phyloP scores from a whole-genome alignment of 2,329 filamentous ascomycete genomes.

The Huntiella omanensis region DNA sequence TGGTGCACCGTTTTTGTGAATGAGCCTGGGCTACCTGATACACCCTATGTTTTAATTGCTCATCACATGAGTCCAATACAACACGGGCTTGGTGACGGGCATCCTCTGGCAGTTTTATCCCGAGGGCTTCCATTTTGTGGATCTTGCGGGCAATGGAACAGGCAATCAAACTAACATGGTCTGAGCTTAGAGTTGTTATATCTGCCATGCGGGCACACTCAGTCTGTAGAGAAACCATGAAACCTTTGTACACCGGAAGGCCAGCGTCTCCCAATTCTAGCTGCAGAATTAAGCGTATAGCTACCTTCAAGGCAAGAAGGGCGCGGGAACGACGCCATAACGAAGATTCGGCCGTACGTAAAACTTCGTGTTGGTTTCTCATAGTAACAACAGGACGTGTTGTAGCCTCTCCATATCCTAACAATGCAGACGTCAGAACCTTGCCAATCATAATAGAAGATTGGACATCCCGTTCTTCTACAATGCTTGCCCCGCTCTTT shows the following conservation, averaged over 20 bases:
- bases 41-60: no score
- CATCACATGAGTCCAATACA: no score
- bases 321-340: slow-evolving; percentile 34
- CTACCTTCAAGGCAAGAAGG: slow-evolving; percentile 36
- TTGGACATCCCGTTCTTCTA: slow-evolving; percentile 28
- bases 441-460: slow-evolving; percentile 33
- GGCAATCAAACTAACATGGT: no score
- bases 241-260: slow-evolving; percentile 27
- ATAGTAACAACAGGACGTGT: slow-evolving; percentile 23
- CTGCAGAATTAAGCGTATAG: slow-evolving; percentile 21
- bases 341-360: slow-evolving; percentile 18
- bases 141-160: no score
- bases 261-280: not conserved
- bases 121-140: no score
- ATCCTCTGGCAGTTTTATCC: no score
- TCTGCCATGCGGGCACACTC: no score
- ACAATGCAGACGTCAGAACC: slow-evolving; percentile 23
- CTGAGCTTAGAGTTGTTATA: no score
- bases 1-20: no score
- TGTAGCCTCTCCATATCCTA: slow-evolving; percentile 17
- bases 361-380: slow-evolving; percentile 33
- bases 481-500: slow-evolving; percentile 21
- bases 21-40: no score
- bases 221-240: slow-evolving; percentile 25
- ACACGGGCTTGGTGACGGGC: no score